phyloP scores from a whole-genome alignment of 2,329 filamentous ascomycete genomes.

The Drechslerella coelobrocha region DNA sequence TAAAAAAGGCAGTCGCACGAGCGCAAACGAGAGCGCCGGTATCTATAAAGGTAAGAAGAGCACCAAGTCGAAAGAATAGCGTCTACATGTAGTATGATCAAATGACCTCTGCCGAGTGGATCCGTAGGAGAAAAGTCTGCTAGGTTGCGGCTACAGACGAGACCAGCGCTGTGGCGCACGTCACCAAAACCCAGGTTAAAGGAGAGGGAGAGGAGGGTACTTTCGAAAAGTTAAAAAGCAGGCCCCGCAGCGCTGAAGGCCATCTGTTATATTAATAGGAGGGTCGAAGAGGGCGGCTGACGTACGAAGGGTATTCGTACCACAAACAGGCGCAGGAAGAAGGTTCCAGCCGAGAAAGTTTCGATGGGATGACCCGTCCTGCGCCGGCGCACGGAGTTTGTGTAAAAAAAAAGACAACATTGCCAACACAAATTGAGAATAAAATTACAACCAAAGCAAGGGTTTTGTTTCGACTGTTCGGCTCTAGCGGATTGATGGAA shows the following conservation, averaged over 20 bases:
- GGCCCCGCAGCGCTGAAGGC: too few species aligned
- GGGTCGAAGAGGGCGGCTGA: too few species aligned
- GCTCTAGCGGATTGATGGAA: background rate
- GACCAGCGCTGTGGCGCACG: background rate
- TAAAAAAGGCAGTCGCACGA: too few species aligned
- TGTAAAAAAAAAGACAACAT: slow-evolving; percentile 27
- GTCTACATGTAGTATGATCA: slow-evolving; percentile 17
- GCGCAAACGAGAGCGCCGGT: background rate
- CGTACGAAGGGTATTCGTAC: background rate
- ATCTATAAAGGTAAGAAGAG: background rate
- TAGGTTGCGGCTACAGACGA: background rate
- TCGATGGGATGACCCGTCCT: slow-evolving; percentile 9
- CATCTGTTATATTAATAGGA: too few species aligned
- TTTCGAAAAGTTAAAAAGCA: too few species aligned
- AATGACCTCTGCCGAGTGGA: slow-evolving; percentile 32
- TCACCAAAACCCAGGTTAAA: too few species aligned
- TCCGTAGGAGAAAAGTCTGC: background rate
- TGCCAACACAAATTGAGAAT: slow-evolving; percentile 20
- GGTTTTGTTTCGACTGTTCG: background rate
- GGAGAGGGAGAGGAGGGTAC: too few species aligned
- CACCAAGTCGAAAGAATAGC: background rate
- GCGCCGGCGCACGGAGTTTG: slow-evolving; percentile 24
- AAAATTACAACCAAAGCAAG: too few species aligned
- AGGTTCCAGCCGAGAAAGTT: slow-evolving; percentile 36
- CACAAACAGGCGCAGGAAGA: slow-evolving; percentile 5